Evolutionary conservation across 352 stramenopile genomes (phyloP).

Genomic region (Pythium aphanidermatum): DNA sequence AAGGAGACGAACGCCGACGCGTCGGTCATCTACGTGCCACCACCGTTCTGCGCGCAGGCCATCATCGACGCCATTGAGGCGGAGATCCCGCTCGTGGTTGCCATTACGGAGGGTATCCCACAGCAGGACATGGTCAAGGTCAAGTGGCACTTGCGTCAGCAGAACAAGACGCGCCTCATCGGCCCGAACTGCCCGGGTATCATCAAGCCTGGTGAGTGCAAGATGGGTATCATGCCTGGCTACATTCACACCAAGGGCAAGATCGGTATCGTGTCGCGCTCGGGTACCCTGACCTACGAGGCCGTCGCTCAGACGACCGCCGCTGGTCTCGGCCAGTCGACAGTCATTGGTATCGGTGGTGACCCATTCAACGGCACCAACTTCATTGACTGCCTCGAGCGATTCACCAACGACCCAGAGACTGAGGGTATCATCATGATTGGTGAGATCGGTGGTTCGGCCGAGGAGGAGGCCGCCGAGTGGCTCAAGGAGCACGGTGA

Average conservation of each 20-base stretch:
- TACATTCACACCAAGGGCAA: slow-evolving; percentile 99
- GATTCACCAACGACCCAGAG: slow-evolving; percentile 99
- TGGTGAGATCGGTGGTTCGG: slow-evolving; percentile 98
- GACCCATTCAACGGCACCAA: slow-evolving; percentile 99
- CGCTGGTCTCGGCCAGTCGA: slow-evolving; percentile 96
- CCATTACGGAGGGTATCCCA: slow-evolving; percentile 99
- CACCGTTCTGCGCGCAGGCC: slow-evolving; percentile 95
- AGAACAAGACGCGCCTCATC: slow-evolving; percentile 96
- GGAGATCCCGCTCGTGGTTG: slow-evolving; percentile 94
- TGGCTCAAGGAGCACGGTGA: slow-evolving; percentile 97
- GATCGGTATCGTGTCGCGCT: slow-evolving; percentile 98
- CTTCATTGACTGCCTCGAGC: slow-evolving; percentile 99
- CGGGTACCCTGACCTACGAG: slow-evolving; percentile 99
- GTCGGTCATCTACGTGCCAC: slow-evolving; percentile 99
- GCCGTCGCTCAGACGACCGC: slow-evolving; percentile 98
- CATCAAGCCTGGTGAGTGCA: slow-evolving; percentile 99
- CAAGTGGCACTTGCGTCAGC: slow-evolving; percentile 92
- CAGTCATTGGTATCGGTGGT: slow-evolving; percentile 98
- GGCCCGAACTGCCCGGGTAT: slow-evolving; percentile 99
- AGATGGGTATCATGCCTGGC: slow-evolving; percentile 99
- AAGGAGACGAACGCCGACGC: slow-evolving; percentile 90
- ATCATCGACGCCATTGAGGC: slow-evolving; percentile 99
- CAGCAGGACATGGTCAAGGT: slow-evolving; percentile 99
- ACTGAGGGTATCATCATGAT: slow-evolving; percentile 99
- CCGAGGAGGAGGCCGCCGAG: slow-evolving; percentile 98